Percentiles rank a stretch among this genome's conserved stretches.
Conservation (phyloP, 2,329 filamentous ascomycete species). For the Arthrobotrys musiformis region DNA sequence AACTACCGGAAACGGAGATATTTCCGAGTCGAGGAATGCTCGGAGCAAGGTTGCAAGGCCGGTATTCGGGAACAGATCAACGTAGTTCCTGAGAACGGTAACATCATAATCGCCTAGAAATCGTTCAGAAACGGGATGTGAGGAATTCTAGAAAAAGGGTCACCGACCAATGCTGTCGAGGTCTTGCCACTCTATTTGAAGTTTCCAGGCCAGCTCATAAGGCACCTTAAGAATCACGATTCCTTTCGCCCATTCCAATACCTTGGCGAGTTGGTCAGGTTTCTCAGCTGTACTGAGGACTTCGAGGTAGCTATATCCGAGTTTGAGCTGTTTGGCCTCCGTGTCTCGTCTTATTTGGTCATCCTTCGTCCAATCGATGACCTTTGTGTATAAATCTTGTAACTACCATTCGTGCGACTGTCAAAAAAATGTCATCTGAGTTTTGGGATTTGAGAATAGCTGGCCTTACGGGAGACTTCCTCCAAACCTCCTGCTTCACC, state of each 20-base stretch:
- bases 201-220: constrained; percentile 88
- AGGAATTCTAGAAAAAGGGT: neutral
- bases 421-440: neutral
- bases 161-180: constrained; percentile 70
- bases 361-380: constrained; percentile 90
- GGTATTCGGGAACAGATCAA: constrained; percentile 82
- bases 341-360: constrained; percentile 84
- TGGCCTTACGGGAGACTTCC: constrained; percentile 60
- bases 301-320: constrained; percentile 80
- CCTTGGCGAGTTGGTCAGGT: constrained; percentile 74
- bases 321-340: constrained; percentile 87
- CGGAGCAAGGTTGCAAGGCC: constrained; percentile 84
- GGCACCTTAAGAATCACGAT: constrained; percentile 98
- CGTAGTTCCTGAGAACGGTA: constrained; percentile 81
- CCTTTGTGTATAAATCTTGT: constrained; percentile 80
- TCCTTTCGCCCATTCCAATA: constrained; percentile 81
- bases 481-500: constrained; percentile 85
- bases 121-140: constrained; percentile 12
- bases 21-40: constrained; percentile 81
- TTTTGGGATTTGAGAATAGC: neutral
- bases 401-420: constrained; percentile 65
- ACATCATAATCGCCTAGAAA: constrained; percentile 75
- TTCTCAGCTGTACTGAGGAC: constrained; percentile 77
- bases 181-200: constrained; percentile 90
- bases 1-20: constrained; percentile 79